These are phyloP conservation scores for Pseudocercospora musae DNA, from an alignment of 2,329 filamentous ascomycete species.

Conservation along the genomic window DNA sequence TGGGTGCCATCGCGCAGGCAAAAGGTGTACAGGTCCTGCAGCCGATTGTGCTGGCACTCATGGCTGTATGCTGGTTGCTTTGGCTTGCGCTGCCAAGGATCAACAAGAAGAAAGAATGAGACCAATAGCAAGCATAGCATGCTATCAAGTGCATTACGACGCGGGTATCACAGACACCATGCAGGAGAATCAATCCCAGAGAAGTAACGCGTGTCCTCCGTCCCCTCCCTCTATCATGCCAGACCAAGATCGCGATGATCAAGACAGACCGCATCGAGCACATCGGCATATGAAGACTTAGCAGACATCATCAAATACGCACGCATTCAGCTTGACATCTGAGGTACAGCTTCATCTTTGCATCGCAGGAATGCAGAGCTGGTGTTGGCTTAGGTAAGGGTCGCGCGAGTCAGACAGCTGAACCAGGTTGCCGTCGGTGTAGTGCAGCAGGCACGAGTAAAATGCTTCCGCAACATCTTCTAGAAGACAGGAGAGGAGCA, in stretches of 20 bases:
- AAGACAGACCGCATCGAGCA: neutral
- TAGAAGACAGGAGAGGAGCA: neutral
- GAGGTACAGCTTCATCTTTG: neutral
- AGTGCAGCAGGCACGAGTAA: neutral
- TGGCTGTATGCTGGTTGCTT: slow-evolving; percentile 49
- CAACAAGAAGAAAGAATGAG: slow-evolving; percentile 40
- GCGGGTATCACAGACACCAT: neutral
- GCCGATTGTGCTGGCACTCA: slow-evolving; percentile 56
- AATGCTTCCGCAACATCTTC: too few species aligned
- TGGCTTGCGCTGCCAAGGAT: slow-evolving; percentile 52
- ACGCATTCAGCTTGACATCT: neutral
- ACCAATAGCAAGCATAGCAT: neutral
- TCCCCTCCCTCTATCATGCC: neutral
- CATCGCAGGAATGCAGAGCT: neutral
- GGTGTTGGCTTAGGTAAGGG: neutral
- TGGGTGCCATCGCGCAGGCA: slow-evolving; percentile 65
- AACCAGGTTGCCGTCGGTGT: neutral
- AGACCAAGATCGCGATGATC: neutral
- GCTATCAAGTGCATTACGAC: neutral
- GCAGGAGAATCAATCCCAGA: neutral
- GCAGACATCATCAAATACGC: neutral
- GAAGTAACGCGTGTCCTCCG: neutral
- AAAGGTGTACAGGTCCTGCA: slow-evolving; percentile 59
- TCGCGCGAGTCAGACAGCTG: neutral
- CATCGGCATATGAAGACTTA: neutral